A percentile compares a stretch with the other conserved stretches of the same genome.
Conservation (phyloP, 1,284 basidiomycete genomes). For the Rhodotorula sp. region DNA sequence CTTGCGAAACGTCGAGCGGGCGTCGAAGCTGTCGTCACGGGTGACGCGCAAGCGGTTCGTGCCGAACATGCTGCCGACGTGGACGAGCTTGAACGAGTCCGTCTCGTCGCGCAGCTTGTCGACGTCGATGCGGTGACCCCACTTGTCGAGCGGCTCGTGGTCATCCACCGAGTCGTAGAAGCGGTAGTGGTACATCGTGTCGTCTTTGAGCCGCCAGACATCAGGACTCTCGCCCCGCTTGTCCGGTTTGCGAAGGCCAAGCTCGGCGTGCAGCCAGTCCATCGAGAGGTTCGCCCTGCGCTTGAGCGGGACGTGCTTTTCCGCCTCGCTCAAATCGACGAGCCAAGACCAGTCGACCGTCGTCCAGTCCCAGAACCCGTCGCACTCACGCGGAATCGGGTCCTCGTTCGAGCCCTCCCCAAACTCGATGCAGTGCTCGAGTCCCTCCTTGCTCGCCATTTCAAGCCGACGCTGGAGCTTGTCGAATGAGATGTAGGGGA, state of each 20-base stretch:
- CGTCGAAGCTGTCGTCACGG: constrained; percentile 33
- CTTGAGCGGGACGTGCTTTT: constrained; percentile 49
- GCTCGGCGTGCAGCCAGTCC: constrained; percentile 54
- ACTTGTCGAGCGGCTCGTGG: constrained; percentile 43
- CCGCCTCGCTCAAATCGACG: constrained; percentile 55
- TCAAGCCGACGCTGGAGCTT: constrained; percentile 56
- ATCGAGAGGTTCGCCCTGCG: constrained; percentile 56
- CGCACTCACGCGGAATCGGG: constrained; percentile 55
- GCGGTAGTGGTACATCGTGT: constrained; percentile 61
- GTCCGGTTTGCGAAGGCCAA: constrained; percentile 44
- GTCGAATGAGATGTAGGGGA: constrained; percentile 63
- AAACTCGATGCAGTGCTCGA: constrained; percentile 52
- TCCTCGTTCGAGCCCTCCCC: constrained; percentile 29
- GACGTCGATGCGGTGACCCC: constrained; percentile 42
- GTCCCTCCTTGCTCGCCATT: constrained; percentile 57
- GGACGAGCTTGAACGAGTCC: constrained; percentile 40
- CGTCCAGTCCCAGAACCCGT: constrained; percentile 56
- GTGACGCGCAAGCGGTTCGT: constrained; percentile 39
- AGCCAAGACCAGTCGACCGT: constrained; percentile 66
- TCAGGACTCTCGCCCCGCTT: constrained; percentile 46
- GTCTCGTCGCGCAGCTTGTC: constrained; percentile 30
- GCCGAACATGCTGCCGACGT: constrained; percentile 47
- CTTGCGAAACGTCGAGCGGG: constrained; percentile 35
- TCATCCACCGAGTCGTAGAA: constrained; percentile 60
- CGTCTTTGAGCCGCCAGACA: constrained; percentile 57